Base-by-base conservation (phyloP, 2,329 filamentous ascomycete genomes). In the Fusarium anguioides region DNA sequence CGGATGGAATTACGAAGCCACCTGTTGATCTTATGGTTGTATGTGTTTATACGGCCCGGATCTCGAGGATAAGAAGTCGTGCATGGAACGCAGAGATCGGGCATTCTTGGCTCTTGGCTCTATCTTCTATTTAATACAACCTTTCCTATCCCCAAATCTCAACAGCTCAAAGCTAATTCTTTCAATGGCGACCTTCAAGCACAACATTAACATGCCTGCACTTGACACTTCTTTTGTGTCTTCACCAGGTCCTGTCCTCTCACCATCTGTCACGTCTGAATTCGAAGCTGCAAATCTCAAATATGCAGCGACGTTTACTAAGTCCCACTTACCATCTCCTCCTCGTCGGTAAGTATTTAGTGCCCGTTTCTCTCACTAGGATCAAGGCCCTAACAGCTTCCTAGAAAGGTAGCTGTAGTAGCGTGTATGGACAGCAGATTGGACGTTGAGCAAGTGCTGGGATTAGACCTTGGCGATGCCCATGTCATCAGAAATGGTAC, bases 381-480 rank as follows among this genome's bases (percentile, higher is more conserved):
- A 64, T 72, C 59, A 48, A 49, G 57, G 53, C 21, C 53, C 65
- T 72, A 60, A 54, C 21, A 18, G 31, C 31, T 8, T 18, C 33
- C 17, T 45, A 79, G 77, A 51, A 79, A 79, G 40, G 74, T 79
- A 8, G 69, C 72, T 7, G 68, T 77, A 26, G 84, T 95, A 41
- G 92, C 91, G 1, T 96, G 92, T 78, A 96, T 96, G 91, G 92
- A 96, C 73, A 90, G 92, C 7, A 87, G 92, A 49, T 81, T 89
- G 70, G 84, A 95, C 72, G 88, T 91, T 0, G 84, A 87, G 5
- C 81, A 85, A 14, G 90, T 90, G 2, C 90, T 93, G 15, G 71
- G 71, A 17, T 35, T 73, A 3, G 71, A 95, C 71, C 88, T 92
- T 0, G 92, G 92, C 37, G 91, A 94, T 66, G 92, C 92, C 1